Conservation (phyloP, 352 stramenopile species). For the Pythium insidiosum region DNA sequence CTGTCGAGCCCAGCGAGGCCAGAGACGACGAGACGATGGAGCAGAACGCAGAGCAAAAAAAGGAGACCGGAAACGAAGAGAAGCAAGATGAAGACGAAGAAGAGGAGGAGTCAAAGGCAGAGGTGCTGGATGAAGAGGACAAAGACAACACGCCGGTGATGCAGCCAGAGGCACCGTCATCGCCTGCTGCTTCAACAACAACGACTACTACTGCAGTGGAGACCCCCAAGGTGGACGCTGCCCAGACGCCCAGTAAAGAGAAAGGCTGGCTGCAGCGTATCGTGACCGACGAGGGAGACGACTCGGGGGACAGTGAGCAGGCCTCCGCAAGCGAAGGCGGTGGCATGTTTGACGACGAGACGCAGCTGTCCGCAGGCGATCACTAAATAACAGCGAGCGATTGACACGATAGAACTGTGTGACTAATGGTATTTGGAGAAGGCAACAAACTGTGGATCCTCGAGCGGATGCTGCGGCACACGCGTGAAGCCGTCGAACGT, state of each 20-base stretch:
- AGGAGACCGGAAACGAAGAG: background rate
- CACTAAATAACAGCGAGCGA: background rate
- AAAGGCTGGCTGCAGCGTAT: slow-evolving; percentile 13
- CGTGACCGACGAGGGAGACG: slow-evolving; percentile 8
- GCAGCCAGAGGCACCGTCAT: background rate
- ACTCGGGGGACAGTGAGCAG: slow-evolving; percentile 16
- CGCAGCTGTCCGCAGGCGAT: slow-evolving; percentile 18
- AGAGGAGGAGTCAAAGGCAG: background rate
- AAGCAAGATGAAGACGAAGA: slow-evolving; percentile 1
- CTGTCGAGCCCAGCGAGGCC: background rate
- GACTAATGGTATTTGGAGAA: slow-evolving; percentile 35
- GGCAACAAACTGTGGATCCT: slow-evolving; percentile 59
- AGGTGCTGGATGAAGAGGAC: slow-evolving; percentile 1
- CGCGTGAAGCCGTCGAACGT: slow-evolving; percentile 58
- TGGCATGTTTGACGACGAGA: slow-evolving; percentile 32
- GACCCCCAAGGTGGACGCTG: too few relatives aligned
- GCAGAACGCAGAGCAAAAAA: slow-evolving; percentile 1
- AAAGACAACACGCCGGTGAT: slow-evolving; percentile 12
- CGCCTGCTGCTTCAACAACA: too few relatives aligned
- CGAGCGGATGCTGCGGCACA: slow-evolving; percentile 32
- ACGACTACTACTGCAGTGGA: too few relatives aligned
- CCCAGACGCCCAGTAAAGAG: too few relatives aligned
- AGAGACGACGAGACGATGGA: slow-evolving; percentile 5
- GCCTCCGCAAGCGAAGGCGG: slow-evolving; percentile 12
- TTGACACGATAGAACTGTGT: too few relatives aligned